A percentile compares a stretch with the other conserved stretches of the same genome.
Evolutionary conservation across 208 protist genomes (phyloP).

Genomic region (Leishmania braziliensis): DNA sequence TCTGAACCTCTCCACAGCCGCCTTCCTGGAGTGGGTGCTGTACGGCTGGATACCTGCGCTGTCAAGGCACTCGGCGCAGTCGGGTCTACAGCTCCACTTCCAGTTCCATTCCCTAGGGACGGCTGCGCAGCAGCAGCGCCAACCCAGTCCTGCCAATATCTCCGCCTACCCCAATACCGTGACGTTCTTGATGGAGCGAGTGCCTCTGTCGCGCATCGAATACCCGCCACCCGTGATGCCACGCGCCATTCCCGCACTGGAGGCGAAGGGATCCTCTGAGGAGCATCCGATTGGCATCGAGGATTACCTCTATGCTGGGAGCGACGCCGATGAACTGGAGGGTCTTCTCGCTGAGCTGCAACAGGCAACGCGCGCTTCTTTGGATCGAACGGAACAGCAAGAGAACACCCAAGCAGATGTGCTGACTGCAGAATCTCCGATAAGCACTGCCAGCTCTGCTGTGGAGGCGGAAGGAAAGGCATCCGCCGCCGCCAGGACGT

Average conservation of each 20-base stretch:
- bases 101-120: slow-evolving; percentile 9
- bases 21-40: slow-evolving; percentile 66
- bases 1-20: slow-evolving; percentile 58
- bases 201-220: slow-evolving; percentile 30
- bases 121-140: slow-evolving; percentile 7
- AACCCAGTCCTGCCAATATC: neutral
- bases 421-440: no score
- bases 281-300: neutral
- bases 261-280: neutral
- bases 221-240: slow-evolving; percentile 23
- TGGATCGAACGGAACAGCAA: slow-evolving; percentile 1
- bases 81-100: slow-evolving; percentile 18
- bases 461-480: neutral
- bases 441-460: neutral
- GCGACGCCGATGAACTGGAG: slow-evolving; percentile 22
- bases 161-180: slow-evolving; percentile 22
- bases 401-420: neutral
- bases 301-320: slow-evolving; percentile 12
- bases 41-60: slow-evolving; percentile 35
- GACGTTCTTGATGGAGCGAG: slow-evolving; percentile 30
- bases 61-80: neutral
- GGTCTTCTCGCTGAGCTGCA: slow-evolving; percentile 7
- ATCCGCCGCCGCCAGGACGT: neutral
- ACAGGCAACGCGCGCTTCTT: neutral
- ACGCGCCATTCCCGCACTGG: no score